phyloP scores from a whole-genome alignment of 2,329 filamentous ascomycete genomes.

The Pseudopyrenochaeta lycopersici region DNA sequence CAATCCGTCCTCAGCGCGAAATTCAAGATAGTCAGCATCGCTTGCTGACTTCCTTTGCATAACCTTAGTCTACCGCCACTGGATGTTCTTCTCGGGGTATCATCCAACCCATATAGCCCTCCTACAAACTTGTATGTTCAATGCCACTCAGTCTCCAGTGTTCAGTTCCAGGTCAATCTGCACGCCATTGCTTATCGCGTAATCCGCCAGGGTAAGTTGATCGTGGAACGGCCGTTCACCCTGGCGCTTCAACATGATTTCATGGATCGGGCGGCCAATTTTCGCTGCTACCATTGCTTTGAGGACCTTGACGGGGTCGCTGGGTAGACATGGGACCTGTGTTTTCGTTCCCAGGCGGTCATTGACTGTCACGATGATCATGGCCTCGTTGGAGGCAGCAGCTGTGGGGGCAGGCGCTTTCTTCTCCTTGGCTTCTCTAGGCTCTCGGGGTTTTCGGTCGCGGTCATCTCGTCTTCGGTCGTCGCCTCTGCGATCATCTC shows the following conservation, averaged over 20 bases:
- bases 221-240: conserved; percentile 95
- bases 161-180: conserved; percentile 59
- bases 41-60: neutral
- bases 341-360: conserved; percentile 97
- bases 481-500: conserved; percentile 19
- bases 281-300: conserved; percentile 91
- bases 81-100: too few relatives aligned
- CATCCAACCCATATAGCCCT: too few relatives aligned
- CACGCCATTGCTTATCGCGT: conserved; percentile 92
- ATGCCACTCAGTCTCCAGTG: conserved; percentile 39
- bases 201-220: conserved; percentile 85
- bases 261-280: conserved; percentile 87
- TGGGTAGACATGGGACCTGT: conserved; percentile 86
- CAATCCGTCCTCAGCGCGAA: too few relatives aligned
- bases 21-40: neutral
- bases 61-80: too few relatives aligned
- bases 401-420: conserved; percentile 39
- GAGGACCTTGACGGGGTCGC: conserved; percentile 84
- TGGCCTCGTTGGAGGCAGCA: conserved; percentile 66
- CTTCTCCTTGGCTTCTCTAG: conserved; percentile 6
- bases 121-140: neutral
- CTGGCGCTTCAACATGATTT: conserved; percentile 91
- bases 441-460: conserved; percentile 37
- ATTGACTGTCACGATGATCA: conserved; percentile 95
- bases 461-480: conserved; percentile 8